Base-by-base conservation (phyloP, 495 filamentous ascomycete species). In the Mycothermus thermophilus region DNA sequence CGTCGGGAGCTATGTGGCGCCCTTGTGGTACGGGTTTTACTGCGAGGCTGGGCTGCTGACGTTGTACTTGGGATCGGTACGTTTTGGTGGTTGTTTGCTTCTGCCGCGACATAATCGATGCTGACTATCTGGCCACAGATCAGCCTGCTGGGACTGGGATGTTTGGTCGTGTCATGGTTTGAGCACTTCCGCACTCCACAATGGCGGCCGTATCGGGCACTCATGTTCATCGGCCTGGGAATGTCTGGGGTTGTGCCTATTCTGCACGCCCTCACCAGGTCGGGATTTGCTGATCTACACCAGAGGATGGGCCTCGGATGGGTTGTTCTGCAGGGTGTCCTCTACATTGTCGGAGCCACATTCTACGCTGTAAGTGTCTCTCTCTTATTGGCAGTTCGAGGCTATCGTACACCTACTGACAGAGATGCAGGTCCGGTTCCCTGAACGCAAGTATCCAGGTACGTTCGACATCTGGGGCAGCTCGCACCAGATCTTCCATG, bases 161-260 rank as follows among this genome's bases (percentile, higher is more conserved):
- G 85, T 41, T 66, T 79, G 7, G 49, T 67, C 19, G 83, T 88
- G 8, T 84, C 80, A 16, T 67, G 85, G 47, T 59, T 81, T 21
- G 81, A 88, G 8, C 66, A 64, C 34, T 94, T 96, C 57, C 73
- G 90, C 23, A 81, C 83, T 0, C 80, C 90, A 4, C 62, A 60
- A 14, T 90, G 77, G 74, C 67, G 88, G 10, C 83, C 83, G 10
- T 85, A 92, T 53, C 75, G 90, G 26, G 85, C 92, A 8, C 62
- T 68, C 35, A 93, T 96, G 84, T 97, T 95, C 54, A 77, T 93
- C 26, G 72, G 70, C 17, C 79, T 96, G 61, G 90, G 90, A 8
- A 60, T 85, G 27, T 93, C 83, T 8, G 85, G 81, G 5, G 61
- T 87, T 13, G 64, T 94, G 34, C 90, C 90, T 1, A 72, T 74